phyloP scores from a whole-genome alignment of 345 rosid species.

The Erodium maritimum region DNA sequence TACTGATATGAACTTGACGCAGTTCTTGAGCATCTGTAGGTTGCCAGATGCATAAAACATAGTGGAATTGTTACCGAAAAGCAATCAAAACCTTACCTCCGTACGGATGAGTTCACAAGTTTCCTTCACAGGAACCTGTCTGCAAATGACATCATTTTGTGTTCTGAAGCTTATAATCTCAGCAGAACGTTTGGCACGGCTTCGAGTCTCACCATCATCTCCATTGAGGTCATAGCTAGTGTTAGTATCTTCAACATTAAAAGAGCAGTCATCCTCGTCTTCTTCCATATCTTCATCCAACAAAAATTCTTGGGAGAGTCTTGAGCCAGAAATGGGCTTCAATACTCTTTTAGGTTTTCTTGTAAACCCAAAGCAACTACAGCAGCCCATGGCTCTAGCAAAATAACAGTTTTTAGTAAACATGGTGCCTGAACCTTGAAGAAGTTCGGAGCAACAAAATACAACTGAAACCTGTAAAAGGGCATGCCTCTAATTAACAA shows the following conservation, averaged over 20 bases:
- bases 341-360: conserved; percentile 14
- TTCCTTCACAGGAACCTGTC: conserved; percentile 85
- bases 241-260: conserved; percentile 45
- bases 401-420: conserved; percentile 39
- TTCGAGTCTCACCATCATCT: conserved; percentile 36
- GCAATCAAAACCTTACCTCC: conserved; percentile 35
- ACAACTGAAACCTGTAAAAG: conserved; percentile 7
- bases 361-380: conserved; percentile 75
- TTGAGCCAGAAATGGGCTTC: conserved; percentile 23
- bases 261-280: conserved; percentile 44
- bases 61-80: not conserved
- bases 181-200: conserved; percentile 45
- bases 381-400: conserved; percentile 71
- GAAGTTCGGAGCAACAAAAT: conserved; percentile 12
- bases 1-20: too few relatives aligned
- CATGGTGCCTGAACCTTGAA: conserved; percentile 31
- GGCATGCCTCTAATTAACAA: conserved; percentile 5
- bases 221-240: conserved; percentile 21
- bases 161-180: conserved; percentile 63
- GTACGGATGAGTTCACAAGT: conserved; percentile 65
- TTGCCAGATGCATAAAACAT: not conserved
- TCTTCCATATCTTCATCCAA: conserved; percentile 52
- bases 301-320: conserved; percentile 39
- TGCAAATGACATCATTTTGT: conserved; percentile 67
- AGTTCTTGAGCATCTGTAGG: not conserved